Evolutionary conservation across 1,284 basidiomycete genomes (phyloP).

Genomic region (Pseudozyma thailandica): DNA sequence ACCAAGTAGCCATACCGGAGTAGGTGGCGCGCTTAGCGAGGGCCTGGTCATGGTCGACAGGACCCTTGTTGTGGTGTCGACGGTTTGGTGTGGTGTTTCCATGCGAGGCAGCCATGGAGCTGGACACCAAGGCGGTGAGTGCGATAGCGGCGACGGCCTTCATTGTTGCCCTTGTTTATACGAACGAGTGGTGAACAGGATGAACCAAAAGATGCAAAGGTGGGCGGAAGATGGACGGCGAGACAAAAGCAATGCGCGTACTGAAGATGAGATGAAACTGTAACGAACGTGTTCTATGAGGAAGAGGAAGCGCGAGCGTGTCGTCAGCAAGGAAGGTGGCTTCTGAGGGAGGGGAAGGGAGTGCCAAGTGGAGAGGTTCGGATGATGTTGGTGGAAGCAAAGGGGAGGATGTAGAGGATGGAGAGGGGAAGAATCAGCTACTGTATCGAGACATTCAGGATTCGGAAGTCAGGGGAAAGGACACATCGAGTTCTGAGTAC

Average conservation of each 20-base stretch:
- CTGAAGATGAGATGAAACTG: constrained; percentile 7
- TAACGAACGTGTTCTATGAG: constrained; percentile 28
- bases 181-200: not conserved
- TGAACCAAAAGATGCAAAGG: constrained; percentile 1
- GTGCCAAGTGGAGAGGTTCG: constrained; percentile 10
- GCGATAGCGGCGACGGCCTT: constrained; percentile 36
- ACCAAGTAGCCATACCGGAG: constrained; percentile 59
- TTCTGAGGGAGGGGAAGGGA: constrained; percentile 3
- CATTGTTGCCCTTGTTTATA: constrained; percentile 13
- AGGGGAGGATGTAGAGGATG: too few species aligned
- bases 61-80: constrained; percentile 39
- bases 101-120: constrained; percentile 36
- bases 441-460: too few species aligned
- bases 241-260: constrained; percentile 9
- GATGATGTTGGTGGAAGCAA: too few species aligned
- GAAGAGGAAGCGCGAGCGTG: constrained; percentile 1
- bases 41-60: constrained; percentile 22
- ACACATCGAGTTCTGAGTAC: too few species aligned
- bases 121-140: constrained; percentile 31
- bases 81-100: constrained; percentile 9
- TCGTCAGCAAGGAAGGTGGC: constrained; percentile 3
- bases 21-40: constrained; percentile 48
- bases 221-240: not conserved
- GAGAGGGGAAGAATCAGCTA: too few species aligned
- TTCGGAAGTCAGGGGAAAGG: too few species aligned